Evolutionary conservation across 192 early-diverging fungal genomes (phyloP).

Genomic region (Podila verticillata): DNA sequence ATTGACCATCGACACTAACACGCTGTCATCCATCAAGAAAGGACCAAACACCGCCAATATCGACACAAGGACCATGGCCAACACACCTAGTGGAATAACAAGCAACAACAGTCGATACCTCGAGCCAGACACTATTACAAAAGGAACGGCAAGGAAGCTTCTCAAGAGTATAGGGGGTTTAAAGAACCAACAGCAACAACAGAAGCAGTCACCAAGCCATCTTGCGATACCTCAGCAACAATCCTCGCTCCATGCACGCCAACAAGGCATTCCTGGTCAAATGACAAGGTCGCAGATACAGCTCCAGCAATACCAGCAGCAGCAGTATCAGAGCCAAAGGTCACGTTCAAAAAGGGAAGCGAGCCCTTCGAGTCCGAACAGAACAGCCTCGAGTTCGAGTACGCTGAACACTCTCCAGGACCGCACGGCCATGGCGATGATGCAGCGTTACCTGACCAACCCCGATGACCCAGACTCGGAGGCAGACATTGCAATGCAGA

Average conservation of each 20-base stretch:
- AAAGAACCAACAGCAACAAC: not conserved
- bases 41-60: slow-evolving; percentile 30
- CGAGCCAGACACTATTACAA: not conserved
- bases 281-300: not conserved
- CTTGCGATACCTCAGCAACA: no score
- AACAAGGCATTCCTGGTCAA: not conserved
- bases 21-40: slow-evolving; percentile 4
- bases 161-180: not conserved
- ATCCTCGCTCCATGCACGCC: no score
- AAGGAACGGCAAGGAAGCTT: not conserved
- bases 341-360: not conserved
- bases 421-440: slow-evolving; percentile 40
- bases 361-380: not conserved
- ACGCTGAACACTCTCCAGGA: slow-evolving; percentile 17
- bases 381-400: not conserved
- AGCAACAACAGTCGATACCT: slow-evolving; percentile 2
- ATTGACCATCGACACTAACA: slow-evolving; percentile 25
- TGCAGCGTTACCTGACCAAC: slow-evolving; percentile 29
- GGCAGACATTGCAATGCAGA: slow-evolving; percentile 56
- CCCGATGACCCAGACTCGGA: slow-evolving; percentile 51
- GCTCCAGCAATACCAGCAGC: not conserved
- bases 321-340: not conserved
- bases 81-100: not conserved
- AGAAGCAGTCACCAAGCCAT: not conserved
- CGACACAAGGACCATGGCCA: not conserved